Evolutionary conservation across 2,329 filamentous ascomycete genomes (phyloP), one percentile per base, ranked within the genome.

Genomic region (Tolypocladium paradoxum): DNA sequence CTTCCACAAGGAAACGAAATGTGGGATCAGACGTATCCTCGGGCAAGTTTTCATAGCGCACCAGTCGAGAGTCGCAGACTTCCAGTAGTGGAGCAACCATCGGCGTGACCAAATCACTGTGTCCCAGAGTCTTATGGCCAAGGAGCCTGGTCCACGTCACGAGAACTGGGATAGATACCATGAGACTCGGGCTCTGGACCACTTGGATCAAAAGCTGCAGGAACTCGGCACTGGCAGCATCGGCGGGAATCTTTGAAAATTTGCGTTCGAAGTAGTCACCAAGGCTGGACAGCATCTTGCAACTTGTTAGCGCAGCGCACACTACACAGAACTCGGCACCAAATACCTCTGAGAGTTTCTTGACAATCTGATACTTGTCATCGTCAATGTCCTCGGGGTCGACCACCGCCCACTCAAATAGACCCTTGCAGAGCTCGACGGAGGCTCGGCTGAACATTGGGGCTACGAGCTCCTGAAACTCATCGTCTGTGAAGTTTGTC

Each of bases 91-190:
- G 82, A 2, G 85, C 87, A 58, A 96, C 83, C 60, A 88, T 76
- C 62, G 66, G 57, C 70, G 81, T 68, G 70, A 83, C 69, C 70
- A 82, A 70, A 70, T 88, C 73, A 74, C 81, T 75, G 6, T 73
- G 73, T 11, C 84, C 82, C 50, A 93, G 80, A n/a, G 78, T 73
- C 49, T 82, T 80, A 53, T 88, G 86, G 58, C 80, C 81, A 45
- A 99, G 75, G 49, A 97, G 75, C 59, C 86, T 87, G 9, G 87
- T 90, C 90, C 91, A 97, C 24, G 88, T 86, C 61, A 95, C 88
- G 46, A 99, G 77, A 11, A 95, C 84, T 2, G 93, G 92, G 61
- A 97, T 96, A 2, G 93, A 96, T 20, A 99, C 85, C 46, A 93
- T 85, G 53, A 99, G 78, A 66, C 93, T 97, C 62, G 87, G 84